Evolutionary conservation across 176 grass and related monocot genomes (phyloP).

Genomic region (Triticum dicoccoides): DNA sequence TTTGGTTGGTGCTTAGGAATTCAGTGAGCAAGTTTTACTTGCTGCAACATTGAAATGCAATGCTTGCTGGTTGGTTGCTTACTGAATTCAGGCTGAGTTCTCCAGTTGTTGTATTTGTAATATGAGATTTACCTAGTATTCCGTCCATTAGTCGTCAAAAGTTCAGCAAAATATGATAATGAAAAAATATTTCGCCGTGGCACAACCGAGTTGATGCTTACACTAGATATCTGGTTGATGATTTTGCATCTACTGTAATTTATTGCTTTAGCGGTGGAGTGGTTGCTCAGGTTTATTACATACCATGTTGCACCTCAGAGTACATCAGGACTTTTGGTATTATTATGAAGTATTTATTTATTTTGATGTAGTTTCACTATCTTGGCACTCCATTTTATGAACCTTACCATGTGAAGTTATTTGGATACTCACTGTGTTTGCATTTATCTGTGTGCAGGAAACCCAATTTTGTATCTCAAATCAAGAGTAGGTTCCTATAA

Average conservation of each 20-base stretch:
- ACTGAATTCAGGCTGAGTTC: neutral
- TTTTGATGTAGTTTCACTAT: neutral
- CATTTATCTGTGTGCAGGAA: constrained; percentile 10
- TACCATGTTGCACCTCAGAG: neutral
- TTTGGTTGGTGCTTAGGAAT: neutral
- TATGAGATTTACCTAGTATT: neutral
- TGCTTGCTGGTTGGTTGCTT: neutral
- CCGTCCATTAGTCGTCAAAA: neutral
- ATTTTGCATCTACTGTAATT: neutral
- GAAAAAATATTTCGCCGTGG: neutral
- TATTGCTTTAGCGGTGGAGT: neutral
- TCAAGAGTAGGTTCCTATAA: neutral
- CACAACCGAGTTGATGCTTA: neutral
- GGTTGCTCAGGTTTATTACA: neutral
- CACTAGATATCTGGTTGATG: neutral
- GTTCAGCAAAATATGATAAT: neutral
- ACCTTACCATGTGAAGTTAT: neutral
- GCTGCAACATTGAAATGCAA: neutral
- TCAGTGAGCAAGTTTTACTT: neutral
- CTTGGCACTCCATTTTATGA: neutral
- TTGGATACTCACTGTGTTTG: neutral
- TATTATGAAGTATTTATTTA: neutral
- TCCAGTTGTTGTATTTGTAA: neutral
- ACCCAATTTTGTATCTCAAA: neutral
- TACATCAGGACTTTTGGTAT: neutral